Percentiles rank a stretch among this genome's conserved stretches.
Evolutionary conservation across 2,329 filamentous ascomycete genomes (phyloP).

Genomic region (Xenosphaeropsis pyriputrescens): DNA sequence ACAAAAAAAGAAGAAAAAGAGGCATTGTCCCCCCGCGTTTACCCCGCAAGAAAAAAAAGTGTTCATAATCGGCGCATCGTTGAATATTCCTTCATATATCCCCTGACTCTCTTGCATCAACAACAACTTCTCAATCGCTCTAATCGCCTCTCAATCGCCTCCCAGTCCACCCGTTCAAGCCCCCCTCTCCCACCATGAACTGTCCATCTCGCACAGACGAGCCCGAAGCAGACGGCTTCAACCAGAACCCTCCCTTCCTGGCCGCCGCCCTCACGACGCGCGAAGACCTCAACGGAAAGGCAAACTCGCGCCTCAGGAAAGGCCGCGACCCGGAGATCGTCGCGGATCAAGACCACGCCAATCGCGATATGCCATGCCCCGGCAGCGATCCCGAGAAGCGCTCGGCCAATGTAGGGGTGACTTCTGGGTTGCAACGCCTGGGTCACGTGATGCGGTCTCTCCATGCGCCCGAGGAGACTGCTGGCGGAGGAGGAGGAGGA

Average conservation of each 20-base stretch:
- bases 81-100: background rate
- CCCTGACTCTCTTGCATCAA: background rate
- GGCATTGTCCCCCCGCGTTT: background rate
- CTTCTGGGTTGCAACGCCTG: background rate
- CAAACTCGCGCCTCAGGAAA: conserved; percentile 33
- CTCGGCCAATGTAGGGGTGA: background rate
- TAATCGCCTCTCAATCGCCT: background rate
- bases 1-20: background rate
- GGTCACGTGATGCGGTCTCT: background rate
- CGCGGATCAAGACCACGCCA: background rate
- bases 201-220: conserved; percentile 44
- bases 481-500: background rate
- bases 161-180: background rate
- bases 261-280: conserved; percentile 33
- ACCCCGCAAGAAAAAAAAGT: background rate
- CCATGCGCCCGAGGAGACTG: background rate
- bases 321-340: background rate
- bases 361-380: no score
- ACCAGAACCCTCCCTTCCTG: conserved; percentile 40
- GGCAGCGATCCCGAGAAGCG: background rate
- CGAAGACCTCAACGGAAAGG: conserved; percentile 40
- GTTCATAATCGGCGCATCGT: background rate
- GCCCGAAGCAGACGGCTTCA: conserved; percentile 33
- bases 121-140: background rate
- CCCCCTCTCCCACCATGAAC: conserved; percentile 31